Conservation (phyloP, 2,329 filamentous ascomycete genomes). For the Onygenales sp. region DNA sequence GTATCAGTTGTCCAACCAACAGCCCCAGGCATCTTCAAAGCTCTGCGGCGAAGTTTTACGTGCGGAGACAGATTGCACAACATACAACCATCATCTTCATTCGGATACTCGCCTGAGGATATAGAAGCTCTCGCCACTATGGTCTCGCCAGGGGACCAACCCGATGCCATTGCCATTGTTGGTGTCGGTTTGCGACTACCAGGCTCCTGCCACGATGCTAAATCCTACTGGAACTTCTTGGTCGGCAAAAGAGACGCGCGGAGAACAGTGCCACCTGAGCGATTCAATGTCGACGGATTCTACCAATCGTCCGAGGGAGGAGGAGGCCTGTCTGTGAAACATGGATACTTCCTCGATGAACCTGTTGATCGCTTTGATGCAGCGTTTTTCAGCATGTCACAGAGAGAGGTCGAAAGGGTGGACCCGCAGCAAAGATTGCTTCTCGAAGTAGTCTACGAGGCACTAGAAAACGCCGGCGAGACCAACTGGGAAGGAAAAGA, state of each 20-base stretch:
- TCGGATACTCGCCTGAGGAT: not conserved
- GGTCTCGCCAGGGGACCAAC: no score
- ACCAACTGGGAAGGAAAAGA: slow-evolving; percentile 11
- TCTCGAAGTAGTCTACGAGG: slow-evolving; percentile 5
- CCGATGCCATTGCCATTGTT: slow-evolving; percentile 14
- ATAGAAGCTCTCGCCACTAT: no score
- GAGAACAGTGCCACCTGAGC: slow-evolving; percentile 14
- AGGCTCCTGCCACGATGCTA: slow-evolving; percentile 11
- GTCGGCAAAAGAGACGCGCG: slow-evolving; percentile 3
- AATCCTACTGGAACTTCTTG: slow-evolving; percentile 16
- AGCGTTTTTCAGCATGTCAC: slow-evolving; percentile 1
- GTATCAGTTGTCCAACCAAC: no score
- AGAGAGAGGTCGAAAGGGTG: not conserved
- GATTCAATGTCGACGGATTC: slow-evolving; percentile 15
- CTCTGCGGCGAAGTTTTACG: no score
- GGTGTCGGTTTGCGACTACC: slow-evolving; percentile 14
- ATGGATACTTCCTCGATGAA: slow-evolving; percentile 5
- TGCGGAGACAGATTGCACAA: no score
- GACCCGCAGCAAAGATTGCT: slow-evolving; percentile 6
- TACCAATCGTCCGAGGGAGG: slow-evolving; percentile 5
- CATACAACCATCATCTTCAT: no score
- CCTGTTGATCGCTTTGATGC: slow-evolving; percentile 3
- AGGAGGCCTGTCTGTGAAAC: not conserved
- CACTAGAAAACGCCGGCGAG: slow-evolving; percentile 3
- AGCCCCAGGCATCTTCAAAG: no score